These are phyloP conservation scores for Platismatia glauca DNA, from an alignment of 495 filamentous ascomycete species.

Conservation along the genomic window DNA sequence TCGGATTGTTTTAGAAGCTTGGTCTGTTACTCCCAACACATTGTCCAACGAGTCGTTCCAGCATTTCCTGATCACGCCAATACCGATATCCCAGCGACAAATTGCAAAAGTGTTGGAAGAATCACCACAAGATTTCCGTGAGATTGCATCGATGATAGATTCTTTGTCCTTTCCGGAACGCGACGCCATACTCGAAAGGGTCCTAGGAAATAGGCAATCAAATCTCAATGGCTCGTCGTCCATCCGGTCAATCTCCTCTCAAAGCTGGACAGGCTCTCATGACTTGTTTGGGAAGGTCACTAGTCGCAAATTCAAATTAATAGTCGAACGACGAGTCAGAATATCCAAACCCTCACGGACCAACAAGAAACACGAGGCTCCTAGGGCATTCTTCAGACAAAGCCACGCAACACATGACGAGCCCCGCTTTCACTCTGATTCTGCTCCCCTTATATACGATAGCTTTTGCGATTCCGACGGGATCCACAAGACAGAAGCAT, in stretches of 20 bases:
- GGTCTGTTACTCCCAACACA: conserved; percentile 1
- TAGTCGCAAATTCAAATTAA: not conserved
- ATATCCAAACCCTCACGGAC: not conserved
- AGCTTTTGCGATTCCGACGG: not conserved
- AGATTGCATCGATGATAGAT: not conserved
- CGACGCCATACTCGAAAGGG: not conserved
- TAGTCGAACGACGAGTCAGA: not conserved
- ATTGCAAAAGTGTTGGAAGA: not conserved
- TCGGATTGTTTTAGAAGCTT: not conserved
- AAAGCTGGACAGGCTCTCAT: conserved; percentile 1
- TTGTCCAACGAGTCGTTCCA: not conserved
- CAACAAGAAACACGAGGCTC: not conserved
- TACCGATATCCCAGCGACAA: not conserved
- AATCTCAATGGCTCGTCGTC: not conserved
- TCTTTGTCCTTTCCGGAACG: not conserved
- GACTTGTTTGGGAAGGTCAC: conserved; percentile 3
- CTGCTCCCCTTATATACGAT: not conserved
- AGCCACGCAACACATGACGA: not conserved
- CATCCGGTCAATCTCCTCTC: not conserved
- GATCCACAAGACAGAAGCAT: not conserved
- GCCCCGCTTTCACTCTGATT: not conserved
- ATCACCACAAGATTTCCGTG: not conserved
- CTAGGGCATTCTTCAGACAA: not conserved
- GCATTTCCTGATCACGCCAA: not conserved
- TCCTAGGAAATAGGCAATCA: not conserved